Evolutionary conservation across 2,329 filamentous ascomycete genomes (phyloP), one percentile per base, ranked within the genome.

Genomic region (Fusarium pilosicola): DNA sequence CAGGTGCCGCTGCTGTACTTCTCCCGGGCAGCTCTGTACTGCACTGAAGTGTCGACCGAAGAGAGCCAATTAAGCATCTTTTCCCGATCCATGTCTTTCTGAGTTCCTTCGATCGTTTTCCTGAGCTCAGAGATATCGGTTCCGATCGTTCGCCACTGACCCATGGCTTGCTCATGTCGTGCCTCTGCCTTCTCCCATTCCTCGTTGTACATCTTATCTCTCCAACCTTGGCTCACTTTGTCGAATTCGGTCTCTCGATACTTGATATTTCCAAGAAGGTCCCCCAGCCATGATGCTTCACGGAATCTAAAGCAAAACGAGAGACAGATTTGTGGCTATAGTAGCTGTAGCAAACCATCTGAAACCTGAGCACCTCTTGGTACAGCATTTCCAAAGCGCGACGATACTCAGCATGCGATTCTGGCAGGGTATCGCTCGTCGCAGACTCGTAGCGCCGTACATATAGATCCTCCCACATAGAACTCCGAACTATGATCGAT

Each of bases 261-360:
- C 7, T 44, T 24, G 0, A 44, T 24, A 0, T 44, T 44, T 4
- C 0, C 42, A 9, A 44, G n/a, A 0, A 44, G 42, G 3, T 44
- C 42, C 18, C n/a, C 42, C 42, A 44, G n/a, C 11, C 11, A 44
- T 44, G 3, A 44, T 44, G 11, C 42, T 44, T 44, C 0, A 26
- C 1, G 0, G 42, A 44, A 3, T 44, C 17, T 0, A 44, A 18
- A 13, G 5, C 1, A 0, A 6, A 24, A 1, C 42, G 42, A 44
- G 42, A 44, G 3, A 13, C 17, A 44, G n/a, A 13, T 3, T 18
- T 44, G n/a, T 44, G n/a, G 7, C 11, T 44, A 18, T 44, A 26
- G n/a, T 44, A 26, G 17, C 42, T 11, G 7, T 44, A 44, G 17
- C 42, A 44, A 26, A 18, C n/a, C 4, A 13, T 26, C n/a, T 44